These are phyloP conservation scores for Malassezia nana DNA, from an alignment of 1,284 basidiomycete species.

Conservation along the genomic window DNA sequence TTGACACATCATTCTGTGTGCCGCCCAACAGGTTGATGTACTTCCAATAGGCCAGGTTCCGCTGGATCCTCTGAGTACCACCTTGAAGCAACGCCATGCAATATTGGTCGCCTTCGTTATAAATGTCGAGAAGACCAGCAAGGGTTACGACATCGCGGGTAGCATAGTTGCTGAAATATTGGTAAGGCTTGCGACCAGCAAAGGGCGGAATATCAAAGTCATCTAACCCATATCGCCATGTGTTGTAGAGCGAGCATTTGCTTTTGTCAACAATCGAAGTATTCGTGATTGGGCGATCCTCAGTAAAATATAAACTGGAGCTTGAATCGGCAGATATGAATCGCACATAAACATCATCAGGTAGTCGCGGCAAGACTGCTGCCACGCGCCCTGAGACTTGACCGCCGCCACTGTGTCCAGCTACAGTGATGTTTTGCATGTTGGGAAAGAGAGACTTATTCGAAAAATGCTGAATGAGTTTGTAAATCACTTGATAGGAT, in stretches of 20 bases:
- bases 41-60: conserved; percentile 34
- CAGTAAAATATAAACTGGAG: conserved; percentile 32
- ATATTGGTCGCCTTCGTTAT: conserved; percentile 26
- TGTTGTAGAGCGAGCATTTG: conserved; percentile 23
- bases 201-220: conserved; percentile 5
- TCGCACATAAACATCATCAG: conserved; percentile 19
- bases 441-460: conserved; percentile 22
- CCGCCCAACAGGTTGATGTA: conserved; percentile 31
- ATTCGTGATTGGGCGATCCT: conserved; percentile 24
- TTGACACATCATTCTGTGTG: not conserved
- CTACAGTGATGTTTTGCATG: conserved; percentile 34
- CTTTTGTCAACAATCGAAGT: conserved; percentile 3
- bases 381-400: conserved; percentile 34
- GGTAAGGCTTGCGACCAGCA: not conserved
- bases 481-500: conserved; percentile 23
- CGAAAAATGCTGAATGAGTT: conserved; percentile 19
- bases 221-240: conserved; percentile 28
- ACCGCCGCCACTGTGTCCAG: conserved; percentile 36
- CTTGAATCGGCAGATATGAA: conserved; percentile 34
- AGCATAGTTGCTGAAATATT: conserved; percentile 23
- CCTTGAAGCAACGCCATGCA: conserved; percentile 31
- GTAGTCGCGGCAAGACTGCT: conserved; percentile 2
- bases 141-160: conserved; percentile 30
- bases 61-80: conserved; percentile 19
- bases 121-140: conserved; percentile 23